phyloP scores from a whole-genome alignment of 2,329 filamentous ascomycete species.

The Trichoderma gracile region DNA sequence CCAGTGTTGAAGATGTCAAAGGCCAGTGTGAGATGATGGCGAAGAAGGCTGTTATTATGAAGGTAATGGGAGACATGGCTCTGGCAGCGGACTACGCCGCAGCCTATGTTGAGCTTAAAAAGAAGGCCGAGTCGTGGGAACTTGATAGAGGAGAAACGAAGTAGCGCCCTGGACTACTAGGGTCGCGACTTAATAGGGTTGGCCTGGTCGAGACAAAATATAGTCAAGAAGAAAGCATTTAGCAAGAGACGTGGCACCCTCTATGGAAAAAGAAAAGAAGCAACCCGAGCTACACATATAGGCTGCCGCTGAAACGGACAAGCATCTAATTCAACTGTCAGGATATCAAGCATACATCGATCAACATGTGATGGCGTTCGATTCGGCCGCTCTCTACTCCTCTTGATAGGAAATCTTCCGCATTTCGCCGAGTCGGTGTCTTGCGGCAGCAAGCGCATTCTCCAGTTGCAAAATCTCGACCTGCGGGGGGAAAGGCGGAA shows the following conservation, averaged over 20 bases:
- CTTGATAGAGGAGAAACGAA: slow-evolving; percentile 26
- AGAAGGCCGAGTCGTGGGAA: slow-evolving; percentile 38
- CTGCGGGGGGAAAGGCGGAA: slow-evolving; percentile 46
- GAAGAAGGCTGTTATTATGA: slow-evolving; percentile 78
- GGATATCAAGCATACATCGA: not conserved
- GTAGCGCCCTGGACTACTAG: not conserved
- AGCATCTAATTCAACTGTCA: not conserved
- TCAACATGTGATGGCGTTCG: not conserved
- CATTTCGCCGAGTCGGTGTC: slow-evolving; percentile 91
- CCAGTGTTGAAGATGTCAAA: slow-evolving; percentile 62
- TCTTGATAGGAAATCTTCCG: slow-evolving; percentile 94
- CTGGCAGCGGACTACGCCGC: slow-evolving; percentile 67
- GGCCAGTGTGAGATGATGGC: slow-evolving; percentile 77
- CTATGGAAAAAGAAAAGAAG: not conserved
- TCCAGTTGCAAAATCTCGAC: slow-evolving; percentile 97
- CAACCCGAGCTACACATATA: not conserved
- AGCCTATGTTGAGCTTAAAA: slow-evolving; percentile 61
- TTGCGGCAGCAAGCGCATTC: slow-evolving; percentile 76
- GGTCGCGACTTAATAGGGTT: not conserved
- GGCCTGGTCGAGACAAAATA: not conserved
- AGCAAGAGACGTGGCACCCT: not conserved
- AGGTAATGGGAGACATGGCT: slow-evolving; percentile 63
- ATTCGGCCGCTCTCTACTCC: slow-evolving; percentile 47
- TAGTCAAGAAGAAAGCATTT: not conserved
- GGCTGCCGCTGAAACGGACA: not conserved